phyloP scores from a whole-genome alignment of 768 basidiomycete species.

The Russula griseocarnosa region DNA sequence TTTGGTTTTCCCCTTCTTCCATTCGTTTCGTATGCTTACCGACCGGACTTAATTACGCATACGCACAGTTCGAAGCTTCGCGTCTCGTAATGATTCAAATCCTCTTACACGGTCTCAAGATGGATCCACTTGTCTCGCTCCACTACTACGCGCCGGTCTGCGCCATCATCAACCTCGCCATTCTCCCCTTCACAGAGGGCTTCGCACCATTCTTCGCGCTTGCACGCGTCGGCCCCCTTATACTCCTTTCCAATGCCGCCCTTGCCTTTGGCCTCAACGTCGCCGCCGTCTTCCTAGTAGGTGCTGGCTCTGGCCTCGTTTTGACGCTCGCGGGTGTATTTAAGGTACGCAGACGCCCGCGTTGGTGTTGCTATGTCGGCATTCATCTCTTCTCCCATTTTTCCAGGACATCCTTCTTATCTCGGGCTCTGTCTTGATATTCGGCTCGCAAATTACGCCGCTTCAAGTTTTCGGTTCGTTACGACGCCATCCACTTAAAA shows the following conservation, averaged over 20 bases:
- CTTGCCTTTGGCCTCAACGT: constrained; percentile 89
- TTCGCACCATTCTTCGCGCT: constrained; percentile 78
- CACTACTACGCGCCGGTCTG: constrained; percentile 98
- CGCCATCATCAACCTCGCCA: constrained; percentile 77
- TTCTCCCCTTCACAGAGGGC: constrained; percentile 92
- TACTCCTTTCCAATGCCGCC: constrained; percentile 78
- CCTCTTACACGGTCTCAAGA: constrained; percentile 90
- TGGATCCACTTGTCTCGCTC: constrained; percentile 93
- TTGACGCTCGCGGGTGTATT: constrained; percentile 92
- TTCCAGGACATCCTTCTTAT: constrained; percentile 89
- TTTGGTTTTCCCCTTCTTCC: background rate
- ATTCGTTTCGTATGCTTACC: background rate
- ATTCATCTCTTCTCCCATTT: background rate
- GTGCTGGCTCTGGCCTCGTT: constrained; percentile 81
- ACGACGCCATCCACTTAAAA: background rate
- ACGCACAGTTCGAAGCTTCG: constrained; percentile 76
- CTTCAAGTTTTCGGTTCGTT: constrained; percentile 74
- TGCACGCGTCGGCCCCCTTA: constrained; percentile 44
- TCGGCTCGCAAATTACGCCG: constrained; percentile 73
- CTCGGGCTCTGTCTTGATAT: constrained; percentile 82
- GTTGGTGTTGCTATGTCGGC: background rate
- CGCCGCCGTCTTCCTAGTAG: constrained; percentile 91
- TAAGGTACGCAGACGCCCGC: constrained; percentile 51
- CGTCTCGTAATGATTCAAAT: constrained; percentile 96
- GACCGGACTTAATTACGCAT: background rate